Base-by-base conservation (phyloP, 2,329 filamentous ascomycete genomes). In the Aspergillus pseudonomiae region DNA sequence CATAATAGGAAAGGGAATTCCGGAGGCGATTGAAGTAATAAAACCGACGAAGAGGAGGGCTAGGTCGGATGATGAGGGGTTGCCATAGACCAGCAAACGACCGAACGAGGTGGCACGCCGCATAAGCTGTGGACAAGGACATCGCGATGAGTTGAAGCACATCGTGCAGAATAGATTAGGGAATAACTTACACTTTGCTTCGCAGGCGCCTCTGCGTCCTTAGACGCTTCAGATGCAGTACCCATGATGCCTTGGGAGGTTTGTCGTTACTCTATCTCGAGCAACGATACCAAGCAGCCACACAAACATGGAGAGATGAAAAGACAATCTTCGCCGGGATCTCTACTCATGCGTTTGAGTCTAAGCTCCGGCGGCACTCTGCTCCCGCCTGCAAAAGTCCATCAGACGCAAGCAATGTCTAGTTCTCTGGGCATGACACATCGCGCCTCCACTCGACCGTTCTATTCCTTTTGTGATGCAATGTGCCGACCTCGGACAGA, bases 1-100 rank as follows among this genome's bases (percentile, higher is more conserved):
- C n/a, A 80, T 72, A 1, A 80, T 61, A 12, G 78, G 77, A 41
- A 77, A 78, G 2, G 77, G 77, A 10, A 80, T 66, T 2, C 78
- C 78, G 2, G 75, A 70, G 19, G 75, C 77, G 30, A 78, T 75
- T 34, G 74, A 74, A 34, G 70, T 71, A 46, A 76, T 57, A 3
- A 71, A 63, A 5, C 75, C 77, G 45, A 66, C 57, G 14, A 71
- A 28, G 2, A 76, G 71, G 19, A 76, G 63, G 12, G 65, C 19
- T 9, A 74, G 63, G 36, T 76, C 74, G 43, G 46, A 62, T 0
- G 32, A 11, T 12, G 48, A 55, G 41, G 52, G 52, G 16, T 9
- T 56, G 59, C 39, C 50, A 6, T 55, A 61, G 39, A 61, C 39
- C n/a, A 61, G 59, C 48, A 60, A 39, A 11, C 58, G 34, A 21